Conservation (phyloP, 2,329 filamentous ascomycete species). For the Teratosphaeria viscida region DNA sequence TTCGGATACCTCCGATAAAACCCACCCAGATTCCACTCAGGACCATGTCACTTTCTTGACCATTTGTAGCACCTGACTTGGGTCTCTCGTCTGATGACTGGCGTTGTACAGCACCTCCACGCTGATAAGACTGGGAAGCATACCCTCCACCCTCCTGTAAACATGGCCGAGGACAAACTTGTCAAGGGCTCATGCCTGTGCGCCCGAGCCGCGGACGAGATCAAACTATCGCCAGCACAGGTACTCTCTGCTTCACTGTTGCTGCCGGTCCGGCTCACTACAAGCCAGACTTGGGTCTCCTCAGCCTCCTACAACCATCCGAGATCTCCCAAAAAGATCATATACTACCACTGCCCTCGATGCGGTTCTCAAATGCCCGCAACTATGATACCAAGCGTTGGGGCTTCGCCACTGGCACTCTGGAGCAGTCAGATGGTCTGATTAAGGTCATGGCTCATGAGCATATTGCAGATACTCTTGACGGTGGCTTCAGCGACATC, state of each 20-base stretch:
- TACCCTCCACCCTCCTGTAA: background rate
- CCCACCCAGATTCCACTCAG: too few species aligned
- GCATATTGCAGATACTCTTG: conserved; percentile 24
- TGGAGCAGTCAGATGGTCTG: conserved; percentile 22
- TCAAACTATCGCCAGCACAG: conserved; percentile 32
- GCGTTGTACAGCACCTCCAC: background rate
- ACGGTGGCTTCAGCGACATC: conserved; percentile 30
- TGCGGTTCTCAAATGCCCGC: conserved; percentile 37
- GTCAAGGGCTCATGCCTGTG: conserved; percentile 29
- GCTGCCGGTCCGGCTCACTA: conserved; percentile 30
- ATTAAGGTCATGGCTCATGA: conserved; percentile 25
- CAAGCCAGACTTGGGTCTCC: conserved; percentile 12
- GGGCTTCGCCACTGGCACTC: conserved; percentile 21
- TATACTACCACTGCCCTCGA: conserved; percentile 39
- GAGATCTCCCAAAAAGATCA: conserved; percentile 31
- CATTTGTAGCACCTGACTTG: too few species aligned
- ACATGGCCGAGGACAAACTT: conserved; percentile 1
- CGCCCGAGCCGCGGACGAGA: conserved; percentile 22
- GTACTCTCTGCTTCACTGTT: conserved; percentile 36
- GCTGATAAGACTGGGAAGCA: background rate
- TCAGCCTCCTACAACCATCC: conserved; percentile 33
- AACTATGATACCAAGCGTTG: conserved; percentile 13
- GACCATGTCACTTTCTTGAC: too few species aligned
- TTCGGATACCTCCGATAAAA: too few species aligned
- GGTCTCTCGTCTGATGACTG: too few species aligned